phyloP scores from a whole-genome alignment of 2,329 filamentous ascomycete species.

The Xylariaceae sp. region DNA sequence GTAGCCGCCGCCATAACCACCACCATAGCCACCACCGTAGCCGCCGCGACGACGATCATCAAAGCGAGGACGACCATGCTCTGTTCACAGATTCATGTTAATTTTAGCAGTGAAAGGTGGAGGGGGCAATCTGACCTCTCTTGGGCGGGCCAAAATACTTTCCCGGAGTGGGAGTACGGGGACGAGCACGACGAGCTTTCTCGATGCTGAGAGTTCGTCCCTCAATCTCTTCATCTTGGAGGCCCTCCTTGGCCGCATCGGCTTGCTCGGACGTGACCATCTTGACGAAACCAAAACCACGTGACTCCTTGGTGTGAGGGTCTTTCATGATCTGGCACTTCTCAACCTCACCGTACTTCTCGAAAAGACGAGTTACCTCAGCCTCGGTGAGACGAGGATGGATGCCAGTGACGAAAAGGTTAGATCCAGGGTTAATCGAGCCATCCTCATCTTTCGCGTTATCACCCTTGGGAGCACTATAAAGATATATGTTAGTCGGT shows the following conservation, averaged over 20 bases:
- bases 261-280: constrained; percentile 94
- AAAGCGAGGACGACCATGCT: constrained; percentile 40
- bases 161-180: constrained; percentile 92
- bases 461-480: constrained; percentile 48
- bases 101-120: constrained; percentile 2
- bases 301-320: constrained; percentile 96
- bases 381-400: constrained; percentile 85
- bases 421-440: constrained; percentile 87
- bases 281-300: constrained; percentile 98
- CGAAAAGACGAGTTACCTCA: constrained; percentile 90
- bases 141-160: constrained; percentile 99
- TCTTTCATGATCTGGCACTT: constrained; percentile 99
- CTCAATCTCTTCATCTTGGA: constrained; percentile 92
- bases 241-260: constrained; percentile 91
- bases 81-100: constrained; percentile 29
- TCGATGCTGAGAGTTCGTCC: constrained; percentile 96
- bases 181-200: constrained; percentile 92
- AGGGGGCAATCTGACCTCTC: constrained; percentile 62
- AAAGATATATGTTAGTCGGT: constrained; percentile 14
- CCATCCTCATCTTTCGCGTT: constrained; percentile 64
- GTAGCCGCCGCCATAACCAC: constrained; percentile 41
- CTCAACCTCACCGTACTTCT: constrained; percentile 98
- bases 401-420: constrained; percentile 98
- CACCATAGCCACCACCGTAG: constrained; percentile 46
- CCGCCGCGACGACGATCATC: constrained; percentile 39